Evolutionary conservation across 1,284 basidiomycete genomes (phyloP).

Genomic region (Omphalotus olearius): DNA sequence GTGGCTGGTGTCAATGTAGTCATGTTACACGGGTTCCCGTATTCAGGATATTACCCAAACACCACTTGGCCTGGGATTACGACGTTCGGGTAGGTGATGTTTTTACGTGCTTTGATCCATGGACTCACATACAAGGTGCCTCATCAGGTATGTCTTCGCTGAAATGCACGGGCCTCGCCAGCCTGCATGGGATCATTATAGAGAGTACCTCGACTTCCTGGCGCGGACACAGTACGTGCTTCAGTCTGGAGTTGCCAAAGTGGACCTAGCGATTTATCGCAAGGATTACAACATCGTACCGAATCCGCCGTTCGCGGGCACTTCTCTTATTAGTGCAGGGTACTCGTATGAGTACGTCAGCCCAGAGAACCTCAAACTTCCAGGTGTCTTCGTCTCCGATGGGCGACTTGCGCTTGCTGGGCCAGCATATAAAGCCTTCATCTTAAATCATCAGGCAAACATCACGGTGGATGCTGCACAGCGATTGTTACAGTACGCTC

Average conservation of each 20-base stretch:
- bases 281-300: conserved; percentile 15
- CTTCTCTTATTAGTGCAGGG: conserved; percentile 14
- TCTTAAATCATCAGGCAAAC: conserved; percentile 13
- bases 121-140: neutral
- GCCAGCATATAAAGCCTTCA: conserved; percentile 19
- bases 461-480: conserved; percentile 16
- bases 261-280: conserved; percentile 17
- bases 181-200: conserved; percentile 16
- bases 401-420: conserved; percentile 14
- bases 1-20: conserved; percentile 16
- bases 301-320: conserved; percentile 12
- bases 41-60: conserved; percentile 10
- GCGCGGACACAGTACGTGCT: conserved; percentile 17
- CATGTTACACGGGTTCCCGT: conserved; percentile 12
- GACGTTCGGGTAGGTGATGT: neutral
- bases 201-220: conserved; percentile 16
- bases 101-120: no score
- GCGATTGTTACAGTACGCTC: conserved; percentile 11
- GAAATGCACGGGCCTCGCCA: conserved; percentile 15
- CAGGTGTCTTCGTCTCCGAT: conserved; percentile 14
- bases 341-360: conserved; percentile 20
- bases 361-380: conserved; percentile 18
- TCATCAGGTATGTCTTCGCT: conserved; percentile 6
- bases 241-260: conserved; percentile 15
- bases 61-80: conserved; percentile 13